Base-by-base conservation (phyloP, 1,284 basidiomycete species). In the Golubevia pallescens region DNA sequence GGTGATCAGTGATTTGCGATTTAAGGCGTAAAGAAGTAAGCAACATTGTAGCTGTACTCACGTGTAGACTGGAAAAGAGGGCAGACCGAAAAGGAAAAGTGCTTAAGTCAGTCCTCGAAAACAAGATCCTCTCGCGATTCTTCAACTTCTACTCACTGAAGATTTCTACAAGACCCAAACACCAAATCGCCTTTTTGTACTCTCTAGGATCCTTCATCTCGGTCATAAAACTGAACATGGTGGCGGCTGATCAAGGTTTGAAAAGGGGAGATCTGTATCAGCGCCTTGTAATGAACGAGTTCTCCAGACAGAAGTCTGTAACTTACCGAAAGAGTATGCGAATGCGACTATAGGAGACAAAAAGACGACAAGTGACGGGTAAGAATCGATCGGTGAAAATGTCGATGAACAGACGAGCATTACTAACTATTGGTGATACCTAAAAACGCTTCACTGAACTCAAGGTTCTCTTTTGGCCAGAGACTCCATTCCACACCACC, bases 401-500 rank as follows among this genome's bases (percentile, higher is more conserved):
- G 71, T 81, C 79, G 67, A 81, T 73, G 65, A 75, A 34, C 28
- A 28, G 28, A 28, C 28, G 28, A 28, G 28, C 28, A 28, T 28
- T 28, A 28, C 28, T 28, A 28, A 28, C 28, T 48, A 16, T 48
- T 48, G 42, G 42, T 48, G 42, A 48, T 48, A 16, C 10, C 42
- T 13, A 48, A 16, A 16, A 48, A 48, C 8, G 13, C 42, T 16
- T 48, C 42, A 48, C 10, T 13, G 42, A 48, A 48, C 42, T 48
- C 42, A 16, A 42, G 69, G 55, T 48, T 48, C 16, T 63, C 62
- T 63, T 68, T 71, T 21, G 73, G 75, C 69, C 71, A 78, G 0
- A 70, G 71, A 8, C 70, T 69, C 78, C 78, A 81, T 32, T 72
- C 57, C 21, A 68, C 67, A 23, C 60, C 63, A 4, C 21, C 52